Evolutionary conservation across 2,329 filamentous ascomycete genomes (phyloP).

Genomic region (Aspergillus sp.): DNA sequence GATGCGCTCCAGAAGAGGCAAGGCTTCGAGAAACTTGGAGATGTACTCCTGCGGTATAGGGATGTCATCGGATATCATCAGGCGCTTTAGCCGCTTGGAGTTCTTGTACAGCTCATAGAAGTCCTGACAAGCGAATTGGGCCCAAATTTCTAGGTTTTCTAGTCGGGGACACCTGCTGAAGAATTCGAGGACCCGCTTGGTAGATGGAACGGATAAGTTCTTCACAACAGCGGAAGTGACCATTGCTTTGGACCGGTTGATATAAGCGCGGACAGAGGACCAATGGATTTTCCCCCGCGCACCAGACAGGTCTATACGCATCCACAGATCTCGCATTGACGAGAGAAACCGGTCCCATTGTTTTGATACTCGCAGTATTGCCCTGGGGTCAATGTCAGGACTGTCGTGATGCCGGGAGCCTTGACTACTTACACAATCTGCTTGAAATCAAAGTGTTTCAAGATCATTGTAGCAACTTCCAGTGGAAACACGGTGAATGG

Average conservation of each 20-base stretch:
- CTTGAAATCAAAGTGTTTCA: conserved; percentile 53
- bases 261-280: conserved; percentile 32
- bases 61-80: conserved; percentile 25
- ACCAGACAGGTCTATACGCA: conserved; percentile 51
- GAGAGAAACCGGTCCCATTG: conserved; percentile 53
- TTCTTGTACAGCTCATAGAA: conserved; percentile 26
- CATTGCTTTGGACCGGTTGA: conserved; percentile 32
- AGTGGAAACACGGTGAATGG: conserved; percentile 54
- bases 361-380: conserved; percentile 54
- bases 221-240: conserved; percentile 31
- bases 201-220: conserved; percentile 25
- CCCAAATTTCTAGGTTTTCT: conserved; percentile 28
- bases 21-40: conserved; percentile 20
- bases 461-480: conserved; percentile 52
- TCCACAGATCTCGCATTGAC: conserved; percentile 49
- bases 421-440: conserved; percentile 44
- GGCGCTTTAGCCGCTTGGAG: conserved; percentile 23
- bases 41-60: conserved; percentile 22
- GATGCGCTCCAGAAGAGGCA: conserved; percentile 28
- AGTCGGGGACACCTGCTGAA: conserved; percentile 35
- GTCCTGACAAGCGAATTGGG: conserved; percentile 13
- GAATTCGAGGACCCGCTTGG: conserved; percentile 25
- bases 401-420: neutral
- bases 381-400: conserved; percentile 25
- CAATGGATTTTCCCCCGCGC: conserved; percentile 43